A percentile compares a stretch with the other conserved stretches of the same genome.
Conservation (phyloP, 164 flowering plant species). For the Macadamia integrifolia region DNA sequence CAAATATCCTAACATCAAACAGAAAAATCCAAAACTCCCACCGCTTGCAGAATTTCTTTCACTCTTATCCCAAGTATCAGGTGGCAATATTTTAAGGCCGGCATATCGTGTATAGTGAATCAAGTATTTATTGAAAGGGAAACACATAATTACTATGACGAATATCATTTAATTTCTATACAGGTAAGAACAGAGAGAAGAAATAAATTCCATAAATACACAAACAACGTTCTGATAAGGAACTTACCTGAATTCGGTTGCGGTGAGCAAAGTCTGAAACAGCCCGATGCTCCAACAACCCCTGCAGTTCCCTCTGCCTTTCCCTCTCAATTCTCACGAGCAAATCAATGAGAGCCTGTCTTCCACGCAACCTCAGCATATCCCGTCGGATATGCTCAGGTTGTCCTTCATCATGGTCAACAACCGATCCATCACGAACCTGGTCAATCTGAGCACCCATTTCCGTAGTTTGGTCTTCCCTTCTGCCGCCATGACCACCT, state of each 20-base stretch:
- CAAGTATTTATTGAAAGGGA: too few species aligned
- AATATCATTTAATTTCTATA: too few species aligned
- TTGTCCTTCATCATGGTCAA: conserved; percentile 52
- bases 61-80: too few species aligned
- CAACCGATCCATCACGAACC: conserved; percentile 32
- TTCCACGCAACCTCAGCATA: conserved; percentile 62
- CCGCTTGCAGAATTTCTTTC: too few species aligned
- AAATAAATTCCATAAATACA: background rate
- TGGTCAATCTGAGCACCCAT: conserved; percentile 29
- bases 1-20: too few species aligned
- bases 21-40: too few species aligned
- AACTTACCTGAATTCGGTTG: conserved; percentile 68
- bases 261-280: conserved; percentile 87
- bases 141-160: too few species aligned
- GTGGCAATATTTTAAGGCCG: too few species aligned
- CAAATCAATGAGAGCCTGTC: conserved; percentile 69
- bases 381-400: conserved; percentile 65
- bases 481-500: conserved; percentile 41
- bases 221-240: background rate
- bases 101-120: too few species aligned
- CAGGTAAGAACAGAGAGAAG: background rate
- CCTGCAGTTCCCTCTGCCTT: conserved; percentile 68
- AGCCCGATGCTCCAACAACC: conserved; percentile 63
- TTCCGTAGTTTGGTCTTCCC: conserved; percentile 38
- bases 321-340: conserved; percentile 69